Evolutionary conservation across 345 rosid species (phyloP), one percentile per base, ranked within the genome.

Genomic region (Barbarea vulgaris): DNA sequence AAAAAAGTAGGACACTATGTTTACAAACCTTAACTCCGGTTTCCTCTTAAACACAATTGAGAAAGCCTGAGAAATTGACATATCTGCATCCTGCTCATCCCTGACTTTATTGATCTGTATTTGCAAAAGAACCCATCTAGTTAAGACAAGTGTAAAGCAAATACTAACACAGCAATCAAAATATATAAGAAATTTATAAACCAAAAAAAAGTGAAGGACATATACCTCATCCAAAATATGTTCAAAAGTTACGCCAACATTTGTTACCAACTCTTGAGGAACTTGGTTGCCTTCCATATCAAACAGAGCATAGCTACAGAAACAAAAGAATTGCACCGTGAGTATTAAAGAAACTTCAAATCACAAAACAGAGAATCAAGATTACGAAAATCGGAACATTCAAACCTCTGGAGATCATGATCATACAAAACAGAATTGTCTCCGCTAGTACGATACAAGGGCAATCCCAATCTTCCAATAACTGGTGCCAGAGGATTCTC

Each of bases 361-460:
- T 31, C 9, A 31, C 34, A 31, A 31, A 31, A 31, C 34, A 6
- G 10, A 74, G 39, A 17, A 66, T 33, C 10, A 1, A 55, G 19
- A 41, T 6, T 0, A 72, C 15, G 25, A 59, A 24, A n/a, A 59
- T 6, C 9, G 12, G 24, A 61, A 50, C 1, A 72, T 48, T 0
- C 5, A 25, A 18, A 56, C 99, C 99, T 95, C 83, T 95, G 94
- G 33, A 95, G 81, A 75, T 95, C 99, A 77, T 95, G 99, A 79
- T 92, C 99, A 79, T 90, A 95, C 81, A 92, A 74, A 71, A 95
- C 97, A 0, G 97, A 95, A 70, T 95, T 88, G 77, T 95, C 99
- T 62, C 96, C 99, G 10, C 99, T 88, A 19, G 99, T 95, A 53
- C 97, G 93, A 71, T 95, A 95, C 21, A 95, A 61, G 15, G 97